Conservation (phyloP, 177 flowering plant genomes). For the Tripterygium wilfordii region DNA sequence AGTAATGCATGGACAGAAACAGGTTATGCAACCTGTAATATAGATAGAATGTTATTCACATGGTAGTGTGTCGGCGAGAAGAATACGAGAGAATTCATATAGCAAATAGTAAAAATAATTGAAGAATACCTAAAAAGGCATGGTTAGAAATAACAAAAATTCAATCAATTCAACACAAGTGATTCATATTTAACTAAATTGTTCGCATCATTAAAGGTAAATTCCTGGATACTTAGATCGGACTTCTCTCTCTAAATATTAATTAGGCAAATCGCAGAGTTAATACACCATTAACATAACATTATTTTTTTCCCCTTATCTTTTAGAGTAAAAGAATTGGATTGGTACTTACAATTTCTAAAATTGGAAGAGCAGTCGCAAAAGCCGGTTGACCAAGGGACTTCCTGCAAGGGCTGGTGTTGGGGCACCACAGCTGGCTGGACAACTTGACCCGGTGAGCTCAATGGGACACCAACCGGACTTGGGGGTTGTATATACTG, state of each 20-base stretch:
- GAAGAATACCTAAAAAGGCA: background rate
- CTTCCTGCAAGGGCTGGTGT: too few relatives aligned
- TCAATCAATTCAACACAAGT: background rate
- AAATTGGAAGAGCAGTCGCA: conserved; percentile 23
- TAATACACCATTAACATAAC: background rate
- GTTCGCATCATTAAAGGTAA: background rate
- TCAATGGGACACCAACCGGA: too few relatives aligned
- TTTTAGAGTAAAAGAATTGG: background rate
- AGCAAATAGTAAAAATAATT: background rate
- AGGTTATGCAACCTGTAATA: conserved; percentile 35
- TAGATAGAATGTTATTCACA: background rate
- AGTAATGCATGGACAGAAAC: conserved; percentile 40
- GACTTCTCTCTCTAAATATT: background rate
- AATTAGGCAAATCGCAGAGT: background rate
- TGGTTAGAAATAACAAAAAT: background rate
- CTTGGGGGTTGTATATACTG: too few relatives aligned
- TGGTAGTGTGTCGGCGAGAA: background rate
- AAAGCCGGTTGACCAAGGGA: conserved; percentile 33
- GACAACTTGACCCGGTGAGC: too few relatives aligned
- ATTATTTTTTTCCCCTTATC: background rate
- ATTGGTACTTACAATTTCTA: conserved; percentile 18
- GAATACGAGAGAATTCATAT: background rate
- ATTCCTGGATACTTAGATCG: background rate
- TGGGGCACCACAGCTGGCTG: too few relatives aligned
- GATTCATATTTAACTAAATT: too few relatives aligned